Evolutionary conservation across 768 basidiomycete genomes (phyloP).

Genomic region (Suillus clintonianus): DNA sequence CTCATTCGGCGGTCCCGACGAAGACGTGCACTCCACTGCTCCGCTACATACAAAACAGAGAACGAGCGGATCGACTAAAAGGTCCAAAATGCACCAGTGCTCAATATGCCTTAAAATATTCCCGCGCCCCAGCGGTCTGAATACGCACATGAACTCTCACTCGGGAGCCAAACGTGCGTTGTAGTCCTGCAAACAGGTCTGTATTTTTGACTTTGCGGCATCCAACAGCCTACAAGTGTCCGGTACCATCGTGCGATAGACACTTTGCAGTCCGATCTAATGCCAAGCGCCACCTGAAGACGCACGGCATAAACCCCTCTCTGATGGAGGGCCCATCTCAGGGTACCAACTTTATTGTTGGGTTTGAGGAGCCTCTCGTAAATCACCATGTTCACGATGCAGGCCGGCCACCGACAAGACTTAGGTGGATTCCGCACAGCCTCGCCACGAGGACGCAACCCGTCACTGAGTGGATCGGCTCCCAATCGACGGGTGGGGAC

Average conservation of each 20-base stretch:
- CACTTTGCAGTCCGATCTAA: conserved; percentile 80
- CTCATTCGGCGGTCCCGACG: conserved; percentile 10
- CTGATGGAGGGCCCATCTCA: conserved; percentile 18
- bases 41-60: not conserved
- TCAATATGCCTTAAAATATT: conserved; percentile 45
- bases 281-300: conserved; percentile 76
- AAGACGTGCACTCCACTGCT: not conserved
- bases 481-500: conserved; percentile 12
- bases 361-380: conserved; percentile 48
- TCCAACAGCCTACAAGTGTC: conserved; percentile 43
- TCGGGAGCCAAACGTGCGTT: conserved; percentile 50
- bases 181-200: not conserved
- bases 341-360: conserved; percentile 36
- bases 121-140: conserved; percentile 52
- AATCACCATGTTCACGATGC: conserved; percentile 40
- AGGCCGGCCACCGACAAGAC: conserved; percentile 37
- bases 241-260: conserved; percentile 60
- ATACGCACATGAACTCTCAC: conserved; percentile 56
- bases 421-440: conserved; percentile 44
- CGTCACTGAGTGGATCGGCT: conserved; percentile 30
- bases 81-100: conserved; percentile 53
- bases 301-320: conserved; percentile 56
- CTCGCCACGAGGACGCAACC: conserved; percentile 28
- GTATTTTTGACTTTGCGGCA: conserved; percentile 7
- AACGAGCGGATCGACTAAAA: conserved; percentile 28